Percentiles rank a stretch among this genome's conserved stretches.
Conservation (phyloP, 495 filamentous ascomycete species). For the Niebla homalea region DNA sequence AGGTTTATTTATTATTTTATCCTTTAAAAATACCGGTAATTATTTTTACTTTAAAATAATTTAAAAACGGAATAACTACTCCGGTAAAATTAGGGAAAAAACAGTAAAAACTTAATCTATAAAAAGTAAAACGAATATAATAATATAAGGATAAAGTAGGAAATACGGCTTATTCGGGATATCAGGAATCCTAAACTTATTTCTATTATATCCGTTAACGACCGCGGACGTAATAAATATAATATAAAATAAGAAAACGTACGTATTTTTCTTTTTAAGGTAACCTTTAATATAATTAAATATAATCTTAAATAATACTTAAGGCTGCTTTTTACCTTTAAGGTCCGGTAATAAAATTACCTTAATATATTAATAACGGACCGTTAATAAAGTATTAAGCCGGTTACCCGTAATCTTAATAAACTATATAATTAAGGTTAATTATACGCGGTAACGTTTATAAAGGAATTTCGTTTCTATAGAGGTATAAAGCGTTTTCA, state of each 20-base stretch:
- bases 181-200: too few species aligned
- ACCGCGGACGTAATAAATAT: too few species aligned
- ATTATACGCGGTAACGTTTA: conserved; percentile 1
- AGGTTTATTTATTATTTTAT: conserved; percentile 1
- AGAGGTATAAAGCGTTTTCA: conserved; percentile 2
- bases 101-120: background rate
- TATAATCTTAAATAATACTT: conserved; percentile 1
- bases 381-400: background rate
- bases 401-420: conserved; percentile 1
- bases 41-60: background rate
- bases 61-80: background rate
- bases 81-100: too few species aligned
- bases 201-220: too few species aligned
- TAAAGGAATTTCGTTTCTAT: background rate
- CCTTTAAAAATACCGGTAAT: conserved; percentile 4
- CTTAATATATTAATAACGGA: conserved; percentile 3
- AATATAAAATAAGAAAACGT: too few species aligned
- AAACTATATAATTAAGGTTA: conserved; percentile 6
- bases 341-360: background rate
- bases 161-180: background rate
- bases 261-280: conserved; percentile 2
- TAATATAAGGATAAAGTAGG: conserved; percentile 3
- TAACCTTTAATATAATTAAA: conserved; percentile 7
- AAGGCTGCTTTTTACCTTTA: background rate
- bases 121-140: background rate